phyloP scores from a whole-genome alignment of 805 yeast genomes.

The Saitoella complicata region DNA sequence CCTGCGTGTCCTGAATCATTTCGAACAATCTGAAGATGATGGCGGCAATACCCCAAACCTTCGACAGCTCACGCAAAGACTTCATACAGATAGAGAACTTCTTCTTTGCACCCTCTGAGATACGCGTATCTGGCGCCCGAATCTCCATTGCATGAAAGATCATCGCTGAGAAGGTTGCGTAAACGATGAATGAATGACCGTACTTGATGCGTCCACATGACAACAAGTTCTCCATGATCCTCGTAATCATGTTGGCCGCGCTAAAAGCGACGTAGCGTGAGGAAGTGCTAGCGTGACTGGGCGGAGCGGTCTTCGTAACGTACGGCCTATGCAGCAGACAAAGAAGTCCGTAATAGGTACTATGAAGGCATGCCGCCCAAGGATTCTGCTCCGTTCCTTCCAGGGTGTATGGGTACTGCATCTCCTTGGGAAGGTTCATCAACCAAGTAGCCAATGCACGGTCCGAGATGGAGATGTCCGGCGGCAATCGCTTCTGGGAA shows the following conservation, averaged over 20 bases:
- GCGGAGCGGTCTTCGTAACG: slow-evolving; percentile 24
- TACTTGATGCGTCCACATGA: slow-evolving; percentile 33
- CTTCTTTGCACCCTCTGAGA: slow-evolving; percentile 23
- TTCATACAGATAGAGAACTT: slow-evolving; percentile 22
- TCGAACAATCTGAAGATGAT: slow-evolving; percentile 32
- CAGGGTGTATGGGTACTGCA: slow-evolving; percentile 40
- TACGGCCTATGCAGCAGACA: slow-evolving; percentile 58
- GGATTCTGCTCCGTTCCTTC: slow-evolving; percentile 39
- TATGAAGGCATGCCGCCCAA: slow-evolving; percentile 41
- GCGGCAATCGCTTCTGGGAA: slow-evolving; percentile 29
- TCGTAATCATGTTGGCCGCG: slow-evolving; percentile 60
- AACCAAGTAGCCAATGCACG: slow-evolving; percentile 67
- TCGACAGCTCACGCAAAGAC: slow-evolving; percentile 23
- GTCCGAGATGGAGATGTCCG: slow-evolving; percentile 48
- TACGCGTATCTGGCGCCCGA: slow-evolving; percentile 23
- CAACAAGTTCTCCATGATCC: slow-evolving; percentile 40
- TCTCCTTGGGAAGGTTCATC: slow-evolving; percentile 42
- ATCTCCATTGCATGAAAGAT: slow-evolving; percentile 60
- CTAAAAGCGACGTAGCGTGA: slow-evolving; percentile 74
- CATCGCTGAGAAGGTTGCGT: slow-evolving; percentile 45
- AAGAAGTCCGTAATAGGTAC: slow-evolving; percentile 58
- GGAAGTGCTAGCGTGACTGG: slow-evolving; percentile 15
- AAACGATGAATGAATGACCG: slow-evolving; percentile 44
- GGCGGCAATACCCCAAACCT: slow-evolving; percentile 31
- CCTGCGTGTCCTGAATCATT: slow-evolving; percentile 1